Base-by-base conservation (phyloP, 1,284 basidiomycete genomes). In the Porogramme epimiltina region DNA sequence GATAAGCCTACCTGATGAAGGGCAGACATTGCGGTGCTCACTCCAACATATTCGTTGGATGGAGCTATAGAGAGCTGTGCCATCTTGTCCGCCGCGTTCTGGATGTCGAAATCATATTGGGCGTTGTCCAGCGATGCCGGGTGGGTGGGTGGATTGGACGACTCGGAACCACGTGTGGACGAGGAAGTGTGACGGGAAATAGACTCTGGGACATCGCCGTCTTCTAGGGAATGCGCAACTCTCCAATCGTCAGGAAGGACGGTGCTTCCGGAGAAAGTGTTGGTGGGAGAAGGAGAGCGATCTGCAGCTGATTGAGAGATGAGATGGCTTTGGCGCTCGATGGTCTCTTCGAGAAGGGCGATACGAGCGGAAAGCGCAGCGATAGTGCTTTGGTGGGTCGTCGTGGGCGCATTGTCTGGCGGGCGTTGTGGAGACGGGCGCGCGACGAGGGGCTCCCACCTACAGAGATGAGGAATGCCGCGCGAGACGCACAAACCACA, bases 381-480 rank as follows among this genome's bases (percentile, higher is more conserved):
- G 37, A 79, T 72, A 16, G 69, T 70, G 49, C 63, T 56, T 26
- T 55, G 53, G 0, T 52, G 52, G 25, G 57, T 42, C 8, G 48
- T 52, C 6, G 43, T 49, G 2, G 55, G 51, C 0, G 59, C 55
- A 15, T 44, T 48, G 3, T 51, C 51, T 3, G 66, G 78, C 3
- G 78, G 78, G 34, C 77, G 69, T 36, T 76, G 74, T 19, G 79
- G 79, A 8, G 73, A 42, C 19, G 79, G 79, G 15, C 79, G 74
- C 23, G 76, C 73, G 41, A 77, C 67, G 24, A 77, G 72, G 9
- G 71, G 72, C 60, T 79, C 79, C 79, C 79, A 81, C 43, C 76
- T 74, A 64, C 80, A 82, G 4, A 81, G 69, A 60, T 82, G 75
- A 18, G 76, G 63, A 11, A 81, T 75, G 10, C 75, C 78, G 47